Evolutionary conservation across 768 basidiomycete genomes (phyloP).

Genomic region (Sporobolomyces pararoseus): DNA sequence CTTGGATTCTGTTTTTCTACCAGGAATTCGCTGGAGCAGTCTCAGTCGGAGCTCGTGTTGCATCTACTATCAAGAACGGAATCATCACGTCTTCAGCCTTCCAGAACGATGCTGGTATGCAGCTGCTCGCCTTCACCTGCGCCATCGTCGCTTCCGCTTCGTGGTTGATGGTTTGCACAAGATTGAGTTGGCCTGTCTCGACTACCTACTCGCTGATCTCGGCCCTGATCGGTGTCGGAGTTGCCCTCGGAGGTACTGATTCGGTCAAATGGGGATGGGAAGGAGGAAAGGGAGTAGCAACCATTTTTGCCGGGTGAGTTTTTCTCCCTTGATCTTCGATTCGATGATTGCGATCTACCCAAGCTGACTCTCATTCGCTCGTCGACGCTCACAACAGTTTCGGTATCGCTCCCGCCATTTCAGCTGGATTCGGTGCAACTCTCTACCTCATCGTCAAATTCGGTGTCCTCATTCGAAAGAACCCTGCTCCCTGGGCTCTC

Average conservation of each 20-base stretch:
- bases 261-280: conserved; percentile 55
- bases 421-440: conserved; percentile 50
- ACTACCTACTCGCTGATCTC: conserved; percentile 54
- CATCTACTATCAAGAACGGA: conserved; percentile 53
- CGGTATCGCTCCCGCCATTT: conserved; percentile 47
- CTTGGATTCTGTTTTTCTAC: neutral
- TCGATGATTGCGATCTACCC: neutral
- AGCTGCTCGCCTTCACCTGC: conserved; percentile 52
- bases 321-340: neutral
- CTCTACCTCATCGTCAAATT: conserved; percentile 50
- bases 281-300: conserved; percentile 48
- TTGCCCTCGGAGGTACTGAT: conserved; percentile 49
- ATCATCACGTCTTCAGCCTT: conserved; percentile 50
- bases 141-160: conserved; percentile 48
- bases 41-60: conserved; percentile 49
- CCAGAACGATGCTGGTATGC: conserved; percentile 50
- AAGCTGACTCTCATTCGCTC: neutral
- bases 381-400: conserved; percentile 15
- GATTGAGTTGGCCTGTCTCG: conserved; percentile 51
- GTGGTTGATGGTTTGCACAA: conserved; percentile 51
- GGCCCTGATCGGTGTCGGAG: conserved; percentile 53
- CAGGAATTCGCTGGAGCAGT: conserved; percentile 46
- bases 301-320: conserved; percentile 50
- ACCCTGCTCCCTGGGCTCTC: conserved; percentile 49
- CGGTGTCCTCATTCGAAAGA: conserved; percentile 48